Evolutionary conservation across 1,284 basidiomycete genomes (phyloP), one percentile per base, ranked within the genome.

Genomic region (Trichosporon faecale): DNA sequence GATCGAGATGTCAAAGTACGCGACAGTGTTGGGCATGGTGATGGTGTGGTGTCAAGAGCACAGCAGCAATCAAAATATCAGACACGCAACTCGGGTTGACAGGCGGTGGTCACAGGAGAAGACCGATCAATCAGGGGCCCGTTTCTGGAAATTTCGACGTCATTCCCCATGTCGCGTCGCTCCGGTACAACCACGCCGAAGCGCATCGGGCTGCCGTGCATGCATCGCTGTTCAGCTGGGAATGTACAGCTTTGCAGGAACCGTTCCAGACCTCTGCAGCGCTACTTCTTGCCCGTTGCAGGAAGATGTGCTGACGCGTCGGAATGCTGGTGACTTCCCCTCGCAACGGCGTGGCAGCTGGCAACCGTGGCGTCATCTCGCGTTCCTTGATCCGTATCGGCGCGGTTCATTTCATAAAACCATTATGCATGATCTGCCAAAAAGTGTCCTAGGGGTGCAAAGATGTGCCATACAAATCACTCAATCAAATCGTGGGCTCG

Each of bases 1-100:
- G 80, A 95, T 90, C 23, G 85, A 77, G 80, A 97, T 88, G 79
- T 96, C 92, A 80, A 97, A 95, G 81, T 87, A 88, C 63, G 84
- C 83, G 67, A 87, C 79, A 6, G 86, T 86, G 76, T 81, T 77
- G 68, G 81, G 68, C 80, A 81, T 82, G 33, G 21, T 76, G 8
- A 14, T 27, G 57, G 8, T 23, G 40, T 8, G 25, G 64, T 40
- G 5, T 9, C 46, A 18, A 27, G 35, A 61, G 40, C 18, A n/a
- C 18, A n/a, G 40, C 40, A n/a, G 8, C 40, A 18, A 3, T 18
- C 40, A 44, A 33, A 16, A 35, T 64, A 57, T 63, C 14, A 23
- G 18, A 60, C 16, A 44, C 40, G 16, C 40, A n/a, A 5, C 40
- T 37, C 33, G 33, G 18, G 46, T 11, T 5, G n/a, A 49, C 46